Base-by-base conservation (phyloP, 2,329 filamentous ascomycete species). In the Fusarium sp. region DNA sequence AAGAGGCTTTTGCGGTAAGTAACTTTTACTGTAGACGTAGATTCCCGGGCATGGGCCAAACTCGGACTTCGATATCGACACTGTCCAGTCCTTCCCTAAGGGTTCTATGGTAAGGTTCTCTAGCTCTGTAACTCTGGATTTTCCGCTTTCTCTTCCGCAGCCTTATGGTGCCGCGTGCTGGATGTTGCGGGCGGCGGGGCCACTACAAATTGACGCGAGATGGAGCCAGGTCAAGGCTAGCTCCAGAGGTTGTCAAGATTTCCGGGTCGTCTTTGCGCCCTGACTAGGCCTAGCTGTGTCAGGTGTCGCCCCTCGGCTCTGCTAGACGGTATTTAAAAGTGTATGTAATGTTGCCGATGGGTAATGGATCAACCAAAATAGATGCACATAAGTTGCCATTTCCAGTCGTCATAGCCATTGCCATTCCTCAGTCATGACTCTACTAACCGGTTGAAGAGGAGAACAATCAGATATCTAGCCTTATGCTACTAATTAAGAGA, bases 271-370 rank as follows among this genome's bases (percentile, higher is more conserved):
- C 42, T 42, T 66, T 61, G 39, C 39, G 49, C 51, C 44, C 49
- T 59, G 22, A 45, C 53, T 66, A 54, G 44, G 43, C 44, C 39
- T 60, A 61, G 44, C 24, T 49, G 54, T 66, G 45, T 66, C 66
- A 66, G 61, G 61, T 69, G 39, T 66, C 38, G 62, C 56, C 60
- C 66, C 20, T 54, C 60, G 60, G 61, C 61, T 64, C 51, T 64
- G 38, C 9, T 48, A 40, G 18, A 42, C 42, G 42, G 51, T 40
- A 34, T 49, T 18, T 18, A 17, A 40, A n/a, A 17, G 34, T 36
- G 17, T 17, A 36, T 36, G 34, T n/a, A 15, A 36, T 36, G 34
- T 36, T 36, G 8, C 39, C 6, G 18, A 24, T 42, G 20, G 17
- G 17, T 15, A 42, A 7, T 42, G 20, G 20, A 42, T 31, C 28